Conservation (phyloP, 768 basidiomycete species). For the Amanita subjunquillea region DNA sequence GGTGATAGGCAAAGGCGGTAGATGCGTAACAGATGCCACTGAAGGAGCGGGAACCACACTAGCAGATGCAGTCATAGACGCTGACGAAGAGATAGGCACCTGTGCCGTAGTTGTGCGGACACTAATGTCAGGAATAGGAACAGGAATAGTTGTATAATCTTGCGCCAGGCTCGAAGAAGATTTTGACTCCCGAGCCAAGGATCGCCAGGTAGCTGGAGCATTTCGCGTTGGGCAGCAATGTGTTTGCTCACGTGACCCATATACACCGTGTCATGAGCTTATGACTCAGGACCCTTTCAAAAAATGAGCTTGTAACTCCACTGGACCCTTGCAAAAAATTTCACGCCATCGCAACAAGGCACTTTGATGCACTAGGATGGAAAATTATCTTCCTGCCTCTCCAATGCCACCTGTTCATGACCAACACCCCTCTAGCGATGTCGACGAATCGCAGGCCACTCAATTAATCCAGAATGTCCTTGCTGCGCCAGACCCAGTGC, state of each 20-base stretch:
- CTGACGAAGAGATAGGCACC: conserved; percentile 12
- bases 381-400: neutral
- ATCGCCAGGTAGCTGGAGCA: neutral
- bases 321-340: neutral
- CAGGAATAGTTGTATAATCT: conserved; percentile 34
- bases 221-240: too few species aligned
- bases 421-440: conserved; percentile 22
- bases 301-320: neutral
- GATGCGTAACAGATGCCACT: neutral
- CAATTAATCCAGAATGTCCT: conserved; percentile 41
- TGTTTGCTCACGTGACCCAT: neutral
- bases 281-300: neutral
- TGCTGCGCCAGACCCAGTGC: conserved; percentile 13
- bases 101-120: conserved; percentile 19
- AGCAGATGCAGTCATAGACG: conserved; percentile 9
- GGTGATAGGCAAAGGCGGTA: neutral
- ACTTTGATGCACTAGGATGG: conserved; percentile 2
- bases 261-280: neutral
- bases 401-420: conserved; percentile 4
- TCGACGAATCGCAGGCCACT: conserved; percentile 42
- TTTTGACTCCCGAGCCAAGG: neutral
- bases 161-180: conserved; percentile 6
- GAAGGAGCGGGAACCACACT: conserved; percentile 3
- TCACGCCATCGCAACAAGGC: neutral
- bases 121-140: conserved; percentile 38